A percentile compares a stretch with the other conserved stretches of the same genome.
Evolutionary conservation across 129 eudicot genomes (phyloP).

Genomic region (Chrysanthemum makinoi): DNA sequence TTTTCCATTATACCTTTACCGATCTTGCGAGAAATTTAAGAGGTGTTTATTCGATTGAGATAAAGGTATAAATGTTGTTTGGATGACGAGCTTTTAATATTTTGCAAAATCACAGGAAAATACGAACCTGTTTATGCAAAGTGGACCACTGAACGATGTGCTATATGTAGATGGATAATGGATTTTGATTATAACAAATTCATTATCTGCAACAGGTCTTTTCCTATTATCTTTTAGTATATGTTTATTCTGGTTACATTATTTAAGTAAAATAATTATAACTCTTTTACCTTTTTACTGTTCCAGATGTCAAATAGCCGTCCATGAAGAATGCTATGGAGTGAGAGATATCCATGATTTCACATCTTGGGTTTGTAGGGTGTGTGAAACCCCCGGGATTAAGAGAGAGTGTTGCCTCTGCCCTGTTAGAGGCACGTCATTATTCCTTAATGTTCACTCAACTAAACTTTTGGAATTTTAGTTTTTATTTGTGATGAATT

Average conservation of each 20-base stretch:
- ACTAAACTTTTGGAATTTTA: slow-evolving; percentile 5
- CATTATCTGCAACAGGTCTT: slow-evolving; percentile 88
- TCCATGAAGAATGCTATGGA: slow-evolving; percentile 99
- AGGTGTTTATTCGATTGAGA: no score
- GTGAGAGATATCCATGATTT: slow-evolving; percentile 63
- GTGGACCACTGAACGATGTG: slow-evolving; percentile 98
- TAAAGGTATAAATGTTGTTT: neutral
- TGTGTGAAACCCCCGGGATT: slow-evolving; percentile 80
- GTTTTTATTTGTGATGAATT: neutral
- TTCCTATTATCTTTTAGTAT: slow-evolving; percentile 2
- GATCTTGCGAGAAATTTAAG: no score
- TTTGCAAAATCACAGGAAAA: slow-evolving; percentile 41
- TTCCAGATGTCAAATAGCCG: slow-evolving; percentile 89
- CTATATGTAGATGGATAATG: slow-evolving; percentile 94
- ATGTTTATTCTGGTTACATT: neutral
- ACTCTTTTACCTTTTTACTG: neutral
- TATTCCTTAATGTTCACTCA: neutral
- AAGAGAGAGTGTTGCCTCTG: slow-evolving; percentile 87
- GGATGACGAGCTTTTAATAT: neutral
- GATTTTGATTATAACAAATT: slow-evolving; percentile 95
- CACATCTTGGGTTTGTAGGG: slow-evolving; percentile 97
- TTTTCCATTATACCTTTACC: no score
- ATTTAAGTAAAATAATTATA: neutral
- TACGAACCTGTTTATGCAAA: slow-evolving; percentile 77
- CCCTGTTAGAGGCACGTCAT: slow-evolving; percentile 83